phyloP scores from a whole-genome alignment of 768 basidiomycete genomes.

The Xerocomellus intermedius region DNA sequence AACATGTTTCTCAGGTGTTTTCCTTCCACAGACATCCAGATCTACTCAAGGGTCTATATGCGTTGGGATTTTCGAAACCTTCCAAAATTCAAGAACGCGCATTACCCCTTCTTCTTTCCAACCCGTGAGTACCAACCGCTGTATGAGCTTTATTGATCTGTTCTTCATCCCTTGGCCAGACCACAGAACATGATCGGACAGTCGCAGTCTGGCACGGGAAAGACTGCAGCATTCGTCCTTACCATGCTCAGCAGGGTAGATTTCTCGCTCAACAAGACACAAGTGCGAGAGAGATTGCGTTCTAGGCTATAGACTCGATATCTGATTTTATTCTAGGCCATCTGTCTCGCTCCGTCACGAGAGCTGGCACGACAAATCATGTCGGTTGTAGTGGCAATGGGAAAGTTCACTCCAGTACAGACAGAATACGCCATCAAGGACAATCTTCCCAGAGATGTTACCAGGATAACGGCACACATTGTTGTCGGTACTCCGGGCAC shows the following conservation, averaged over 20 bases:
- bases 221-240: constrained; percentile 96
- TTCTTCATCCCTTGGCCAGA: constrained; percentile 41
- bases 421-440: constrained; percentile 97
- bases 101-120: constrained; percentile 81
- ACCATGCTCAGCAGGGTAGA: constrained; percentile 97
- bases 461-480: constrained; percentile 79
- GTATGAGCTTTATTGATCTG: background rate
- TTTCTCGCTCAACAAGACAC: constrained; percentile 76
- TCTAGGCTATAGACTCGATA: background rate
- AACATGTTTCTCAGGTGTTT: constrained; percentile 4
- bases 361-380: constrained; percentile 98
- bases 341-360: constrained; percentile 96
- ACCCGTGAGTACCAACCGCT: constrained; percentile 63
- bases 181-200: constrained; percentile 99
- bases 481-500: constrained; percentile 97
- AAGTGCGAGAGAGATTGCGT: constrained; percentile 46
- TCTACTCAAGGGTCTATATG: constrained; percentile 90
- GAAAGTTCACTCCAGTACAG: constrained; percentile 89
- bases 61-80: constrained; percentile 95
- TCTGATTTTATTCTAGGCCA: constrained; percentile 52
- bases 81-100: constrained; percentile 99
- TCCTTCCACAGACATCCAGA: constrained; percentile 63
- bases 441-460: constrained; percentile 62
- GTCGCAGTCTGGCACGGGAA: constrained; percentile 98
- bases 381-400: constrained; percentile 91